A percentile compares a stretch with the other conserved stretches of the same genome.
Evolutionary conservation across 2,329 filamentous ascomycete species (phyloP).

Genomic region (Plectosphaerella cucumerina): DNA sequence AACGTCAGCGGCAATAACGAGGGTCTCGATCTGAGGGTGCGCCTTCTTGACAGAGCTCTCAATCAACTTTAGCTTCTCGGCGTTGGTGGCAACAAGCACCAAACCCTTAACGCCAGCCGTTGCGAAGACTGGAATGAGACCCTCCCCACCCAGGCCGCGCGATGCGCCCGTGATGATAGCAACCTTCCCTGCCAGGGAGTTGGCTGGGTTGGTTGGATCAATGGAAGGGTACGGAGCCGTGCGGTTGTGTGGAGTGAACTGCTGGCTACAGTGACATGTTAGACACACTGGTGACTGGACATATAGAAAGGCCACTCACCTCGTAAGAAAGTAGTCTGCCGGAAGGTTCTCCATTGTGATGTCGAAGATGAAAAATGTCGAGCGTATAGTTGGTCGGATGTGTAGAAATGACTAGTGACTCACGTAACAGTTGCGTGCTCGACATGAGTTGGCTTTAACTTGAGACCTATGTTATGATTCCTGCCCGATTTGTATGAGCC

Average conservation of each 20-base stretch:
- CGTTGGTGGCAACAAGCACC: conserved; percentile 24
- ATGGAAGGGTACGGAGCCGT: conserved; percentile 49
- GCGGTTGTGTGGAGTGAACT: conserved; percentile 17
- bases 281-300: not conserved
- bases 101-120: conserved; percentile 14
- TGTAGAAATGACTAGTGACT: not conserved
- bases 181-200: conserved; percentile 27
- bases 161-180: conserved; percentile 51
- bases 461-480: not conserved
- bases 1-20: not conserved
- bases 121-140: conserved; percentile 14
- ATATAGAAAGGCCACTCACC: not conserved
- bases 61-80: conserved; percentile 26
- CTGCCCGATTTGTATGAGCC: not conserved
- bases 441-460: not conserved
- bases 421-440: not conserved
- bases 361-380: not conserved
- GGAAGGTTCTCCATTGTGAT: not conserved
- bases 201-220: conserved; percentile 29
- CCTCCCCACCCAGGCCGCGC: conserved; percentile 46
- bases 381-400: not conserved
- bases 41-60: conserved; percentile 26
- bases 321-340: not conserved
- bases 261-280: conserved; percentile 2
- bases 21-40: conserved; percentile 8